phyloP scores from a whole-genome alignment of 345 rosid species.

The Angophora floribunda region DNA sequence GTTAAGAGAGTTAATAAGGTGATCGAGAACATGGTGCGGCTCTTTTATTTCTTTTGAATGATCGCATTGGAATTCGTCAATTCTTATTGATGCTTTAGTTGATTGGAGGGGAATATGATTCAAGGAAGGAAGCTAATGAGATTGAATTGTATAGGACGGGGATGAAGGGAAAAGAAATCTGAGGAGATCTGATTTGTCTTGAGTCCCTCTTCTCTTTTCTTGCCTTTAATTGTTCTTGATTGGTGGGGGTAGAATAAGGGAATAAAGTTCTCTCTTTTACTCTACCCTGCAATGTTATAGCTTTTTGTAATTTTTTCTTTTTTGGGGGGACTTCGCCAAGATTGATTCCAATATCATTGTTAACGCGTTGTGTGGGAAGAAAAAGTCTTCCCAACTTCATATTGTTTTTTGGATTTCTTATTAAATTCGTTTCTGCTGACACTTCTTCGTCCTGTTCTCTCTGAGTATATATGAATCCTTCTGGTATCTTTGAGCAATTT shows the following conservation, averaged over 20 bases:
- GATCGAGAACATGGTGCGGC: constrained; percentile 19
- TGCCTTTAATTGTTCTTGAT: constrained; percentile 1
- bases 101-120: background rate
- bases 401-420: background rate
- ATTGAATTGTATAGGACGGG: constrained; percentile 39
- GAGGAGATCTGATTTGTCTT: constrained; percentile 4
- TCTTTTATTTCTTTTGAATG: background rate
- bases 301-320: background rate
- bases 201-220: background rate
- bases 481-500: background rate
- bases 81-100: constrained; percentile 1
- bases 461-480: background rate
- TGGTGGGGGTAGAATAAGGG: constrained; percentile 24
- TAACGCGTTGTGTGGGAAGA: constrained; percentile 3
- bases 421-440: background rate
- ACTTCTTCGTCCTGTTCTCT: background rate
- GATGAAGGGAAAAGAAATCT: constrained; percentile 6
- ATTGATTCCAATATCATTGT: constrained; percentile 5
- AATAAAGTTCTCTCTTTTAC: constrained; percentile 27
- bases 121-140: background rate
- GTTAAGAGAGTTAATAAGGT: background rate
- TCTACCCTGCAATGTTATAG: constrained; percentile 11
- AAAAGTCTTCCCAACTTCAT: constrained; percentile 14
- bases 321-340: constrained; percentile 1
- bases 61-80: background rate